These are phyloP conservation scores for Cavenderia fasciculata DNA, from an alignment of 78 protist genomes.

Conservation along the genomic window DNA sequence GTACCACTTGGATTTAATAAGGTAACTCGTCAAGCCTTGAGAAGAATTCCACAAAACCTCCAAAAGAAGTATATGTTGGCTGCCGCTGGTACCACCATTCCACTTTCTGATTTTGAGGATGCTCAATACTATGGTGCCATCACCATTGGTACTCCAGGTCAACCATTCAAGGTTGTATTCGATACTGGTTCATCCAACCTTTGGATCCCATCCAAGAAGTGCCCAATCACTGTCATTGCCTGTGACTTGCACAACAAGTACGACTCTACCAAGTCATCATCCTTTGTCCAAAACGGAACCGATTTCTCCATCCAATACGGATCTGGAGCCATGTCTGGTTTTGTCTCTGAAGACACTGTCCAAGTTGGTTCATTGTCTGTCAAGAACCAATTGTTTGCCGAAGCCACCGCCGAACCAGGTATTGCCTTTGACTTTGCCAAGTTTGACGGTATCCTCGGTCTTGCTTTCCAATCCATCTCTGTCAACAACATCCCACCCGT, in stretches of 20 bases:
- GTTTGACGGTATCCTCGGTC: conserved; percentile 95
- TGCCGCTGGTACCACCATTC: conserved; percentile 37
- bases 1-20: conserved; percentile 35
- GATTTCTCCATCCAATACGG: conserved; percentile 95
- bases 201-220: conserved; percentile 90
- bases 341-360: conserved; percentile 85
- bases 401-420: conserved; percentile 95
- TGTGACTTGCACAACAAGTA: conserved; percentile 91
- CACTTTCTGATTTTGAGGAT: conserved; percentile 71
- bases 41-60: conserved; percentile 48
- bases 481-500: conserved; percentile 91
- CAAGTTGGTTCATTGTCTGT: conserved; percentile 87
- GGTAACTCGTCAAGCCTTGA: conserved; percentile 30
- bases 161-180: conserved; percentile 93
- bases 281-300: conserved; percentile 91
- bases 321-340: conserved; percentile 93
- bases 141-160: conserved; percentile 97
- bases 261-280: conserved; percentile 79
- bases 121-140: conserved; percentile 97
- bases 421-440: conserved; percentile 92
- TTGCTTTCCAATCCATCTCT: conserved; percentile 93
- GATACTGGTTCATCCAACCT: conserved; percentile 98
- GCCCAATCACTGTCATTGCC: conserved; percentile 78
- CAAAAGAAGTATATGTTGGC: background rate
- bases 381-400: conserved; percentile 90